Conservation (phyloP, 495 filamentous ascomycete genomes). For the Xylaria castorea region DNA sequence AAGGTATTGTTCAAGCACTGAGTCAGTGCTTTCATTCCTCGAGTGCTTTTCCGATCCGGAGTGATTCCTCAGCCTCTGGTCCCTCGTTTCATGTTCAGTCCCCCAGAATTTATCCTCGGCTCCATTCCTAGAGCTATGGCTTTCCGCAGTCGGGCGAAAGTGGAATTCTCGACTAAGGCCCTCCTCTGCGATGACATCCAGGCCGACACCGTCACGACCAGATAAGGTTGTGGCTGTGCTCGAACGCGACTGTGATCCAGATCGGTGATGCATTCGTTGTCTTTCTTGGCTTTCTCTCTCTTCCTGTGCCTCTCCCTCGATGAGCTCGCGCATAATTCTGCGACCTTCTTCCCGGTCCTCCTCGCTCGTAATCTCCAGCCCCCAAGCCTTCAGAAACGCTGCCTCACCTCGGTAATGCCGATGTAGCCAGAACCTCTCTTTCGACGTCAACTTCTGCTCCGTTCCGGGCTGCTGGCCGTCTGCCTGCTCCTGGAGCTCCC, state of each 20-base stretch:
- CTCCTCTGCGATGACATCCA: slow-evolving; percentile 29
- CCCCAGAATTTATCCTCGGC: slow-evolving; percentile 15
- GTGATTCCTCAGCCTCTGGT: neutral
- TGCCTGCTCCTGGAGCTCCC: neutral
- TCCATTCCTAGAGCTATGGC: neutral
- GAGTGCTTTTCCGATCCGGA: slow-evolving; percentile 13
- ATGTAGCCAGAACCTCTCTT: slow-evolving; percentile 51
- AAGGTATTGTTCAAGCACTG: slow-evolving; percentile 27
- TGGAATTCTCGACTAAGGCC: slow-evolving; percentile 24
- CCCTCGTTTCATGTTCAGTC: neutral
- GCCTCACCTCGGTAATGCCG: slow-evolving; percentile 51
- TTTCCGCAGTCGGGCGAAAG: neutral
- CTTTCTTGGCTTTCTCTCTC: neutral
- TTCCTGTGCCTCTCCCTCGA: slow-evolving; percentile 38
- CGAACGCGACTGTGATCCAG: slow-evolving; percentile 19
- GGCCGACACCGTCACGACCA: slow-evolving; percentile 2
- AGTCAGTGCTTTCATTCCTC: slow-evolving; percentile 23
- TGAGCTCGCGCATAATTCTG: slow-evolving; percentile 47
- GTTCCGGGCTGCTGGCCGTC: neutral
- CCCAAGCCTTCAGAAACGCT: slow-evolving; percentile 50
- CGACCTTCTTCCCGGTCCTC: slow-evolving; percentile 44
- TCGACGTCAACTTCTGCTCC: slow-evolving; percentile 25
- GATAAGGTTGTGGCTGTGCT: neutral
- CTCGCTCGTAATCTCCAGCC: slow-evolving; percentile 41
- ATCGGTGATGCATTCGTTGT: slow-evolving; percentile 7